Evolutionary conservation across 2,329 filamentous ascomycete species (phyloP), one percentile per base, ranked within the genome.

Genomic region (Trichophyton verrucosum): DNA sequence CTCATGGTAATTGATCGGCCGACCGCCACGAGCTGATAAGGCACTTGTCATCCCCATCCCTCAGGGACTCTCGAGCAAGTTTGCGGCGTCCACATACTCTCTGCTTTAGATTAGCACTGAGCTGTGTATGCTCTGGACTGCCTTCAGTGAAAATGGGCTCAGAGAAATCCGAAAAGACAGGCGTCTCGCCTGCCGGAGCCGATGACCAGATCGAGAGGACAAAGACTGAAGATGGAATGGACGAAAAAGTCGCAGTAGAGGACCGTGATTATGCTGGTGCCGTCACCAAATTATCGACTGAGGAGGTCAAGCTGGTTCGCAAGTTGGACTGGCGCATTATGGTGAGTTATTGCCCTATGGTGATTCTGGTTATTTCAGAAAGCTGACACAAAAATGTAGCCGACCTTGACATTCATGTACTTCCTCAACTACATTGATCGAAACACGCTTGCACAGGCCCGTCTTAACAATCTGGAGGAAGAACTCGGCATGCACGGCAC

Each of bases 331-430:
- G 62, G 11, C 70, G 73, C 61, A 76, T 77, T 59, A 77, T 77
- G 75, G 75, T 75, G 62, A 96, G 33, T 38, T 38, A 38, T 38
- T 38, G 33, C 2, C 85, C 97, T 97, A 82, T 77, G 80, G 69
- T 74, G 77, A 69, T 82, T 82, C 71, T 46, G 4, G 13, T 15
- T 42, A 24, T 11, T 44, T 13, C 20, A 6, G 8, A 49, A 44
- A 46, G 49, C 61, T 62, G 44, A 58, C 44, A 7, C 8, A 38
- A 13, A 38, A 11, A 53, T 33, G 11, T 57, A 69, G 67, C 68
- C 68, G 13, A 66, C 63, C 5, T 60, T 69, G 15, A 65, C 64
- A 51, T 24, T 64, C 3, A 68, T 68, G 67, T 69, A 68, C 51
- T 68, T 67, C 58, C 67, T 69, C 20, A 66, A 66, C 59, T 66